These are phyloP conservation scores for Talaromyces sp. DNA, from an alignment of 2,329 filamentous ascomycete genomes.

Conservation along the genomic window DNA sequence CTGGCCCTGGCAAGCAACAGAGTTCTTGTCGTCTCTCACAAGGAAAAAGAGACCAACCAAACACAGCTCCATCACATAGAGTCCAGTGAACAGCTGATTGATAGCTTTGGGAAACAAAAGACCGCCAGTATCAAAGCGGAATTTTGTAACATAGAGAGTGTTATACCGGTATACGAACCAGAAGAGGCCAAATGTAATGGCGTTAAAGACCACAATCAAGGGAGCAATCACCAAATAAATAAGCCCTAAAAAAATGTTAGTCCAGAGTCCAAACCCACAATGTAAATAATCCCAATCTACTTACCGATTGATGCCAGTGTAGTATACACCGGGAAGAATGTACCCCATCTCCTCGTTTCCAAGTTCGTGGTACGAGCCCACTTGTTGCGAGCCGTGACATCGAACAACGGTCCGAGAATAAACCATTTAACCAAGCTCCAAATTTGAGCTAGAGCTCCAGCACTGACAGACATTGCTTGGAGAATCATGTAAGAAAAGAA, in stretches of 20 bases:
- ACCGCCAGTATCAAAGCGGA: slow-evolving; percentile 85
- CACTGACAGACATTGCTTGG: slow-evolving; percentile 85
- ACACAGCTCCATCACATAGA: slow-evolving; percentile 92
- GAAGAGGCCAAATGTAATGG: slow-evolving; percentile 84
- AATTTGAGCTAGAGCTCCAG: slow-evolving; percentile 80
- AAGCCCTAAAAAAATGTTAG: slow-evolving; percentile 43
- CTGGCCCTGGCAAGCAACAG: slow-evolving; percentile 64
- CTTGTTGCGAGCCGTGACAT: slow-evolving; percentile 76
- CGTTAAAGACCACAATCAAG: slow-evolving; percentile 85
- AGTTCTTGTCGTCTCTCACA: slow-evolving; percentile 52
- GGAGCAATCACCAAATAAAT: slow-evolving; percentile 88
- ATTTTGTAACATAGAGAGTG: slow-evolving; percentile 89
- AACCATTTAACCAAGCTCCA: slow-evolving; percentile 77
- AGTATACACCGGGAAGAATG: slow-evolving; percentile 92
- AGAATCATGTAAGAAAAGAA: slow-evolving; percentile 99
- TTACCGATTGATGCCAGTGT: slow-evolving; percentile 87
- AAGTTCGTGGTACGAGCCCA: slow-evolving; percentile 79
- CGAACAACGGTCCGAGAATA: slow-evolving; percentile 70
- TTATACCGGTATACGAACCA: slow-evolving; percentile 97
- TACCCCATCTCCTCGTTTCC: slow-evolving; percentile 78
- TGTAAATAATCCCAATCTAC: slow-evolving; percentile 12
- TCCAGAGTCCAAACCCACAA: not conserved
- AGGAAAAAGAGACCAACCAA: slow-evolving; percentile 88
- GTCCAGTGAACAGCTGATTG: slow-evolving; percentile 89
- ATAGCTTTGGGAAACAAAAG: slow-evolving; percentile 87